Base-by-base conservation (phyloP, 192 early-diverging fungal species). In the Coemansia guatemalensis region DNA sequence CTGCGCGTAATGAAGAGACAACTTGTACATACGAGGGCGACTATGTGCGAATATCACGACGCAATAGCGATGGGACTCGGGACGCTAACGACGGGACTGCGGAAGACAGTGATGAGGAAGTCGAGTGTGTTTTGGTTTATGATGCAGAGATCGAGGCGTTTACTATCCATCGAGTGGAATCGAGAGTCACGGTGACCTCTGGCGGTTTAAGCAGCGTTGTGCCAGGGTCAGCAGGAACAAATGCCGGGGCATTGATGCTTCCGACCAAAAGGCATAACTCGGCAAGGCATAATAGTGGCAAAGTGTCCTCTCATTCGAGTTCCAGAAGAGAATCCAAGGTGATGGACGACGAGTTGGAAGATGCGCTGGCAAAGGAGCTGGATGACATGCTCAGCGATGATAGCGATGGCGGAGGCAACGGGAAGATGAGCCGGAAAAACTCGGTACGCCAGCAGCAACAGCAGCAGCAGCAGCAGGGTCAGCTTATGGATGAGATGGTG, bases 21-120 rank as follows among this genome's bases (percentile, higher is more conserved):
- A 53, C 58, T 8, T 80, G 68, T 51, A 71, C 68, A 30, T 80
- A 74, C 48, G 78, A 80, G 23, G 78, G 78, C 22, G 78, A 80
- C 21, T 71, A 53, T 53, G 78, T 71, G 53, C 22, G 52, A 7
- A 18, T 70, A 7, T 56, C 63, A 18, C 17, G 33, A 24, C 26
- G 47, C 18, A 25, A n/a, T 26, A 30, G 9, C 11, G 48, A 60
- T 50, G 23, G 25, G 17, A 50, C 0, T 25, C 29, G 48, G 12
- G 26, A 8, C 5, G 29, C 22, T 6, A n/a, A 53, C 30, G 48
- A 23, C 18, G 2, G 23, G 4, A 53, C 33, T 29, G 12, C n/a
- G 35, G 62, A 58, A 25, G 51, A 44, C 3, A 54, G 52, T 12
- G 60, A 55, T 17, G 70, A 69, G 14, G 69, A 71, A 24, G 44